phyloP scores from a whole-genome alignment of 108 stramenopile genomes.

The Nitzschia sp. region DNA sequence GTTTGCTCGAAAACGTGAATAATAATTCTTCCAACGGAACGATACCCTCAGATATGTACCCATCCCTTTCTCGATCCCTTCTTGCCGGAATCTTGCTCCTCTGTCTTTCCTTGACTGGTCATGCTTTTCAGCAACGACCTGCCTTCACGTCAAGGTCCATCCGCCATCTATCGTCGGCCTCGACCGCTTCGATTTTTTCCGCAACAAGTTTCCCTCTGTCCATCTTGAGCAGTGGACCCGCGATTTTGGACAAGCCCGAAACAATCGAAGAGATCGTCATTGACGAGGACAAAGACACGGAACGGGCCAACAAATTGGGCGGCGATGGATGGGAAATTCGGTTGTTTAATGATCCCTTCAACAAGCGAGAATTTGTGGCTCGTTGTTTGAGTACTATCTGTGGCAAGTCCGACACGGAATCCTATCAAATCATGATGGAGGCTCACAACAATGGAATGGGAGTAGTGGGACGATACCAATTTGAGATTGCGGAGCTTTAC shows the following conservation, averaged over 20 bases:
- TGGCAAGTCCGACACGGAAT: constrained; percentile 48
- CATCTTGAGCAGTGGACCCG: constrained; percentile 7
- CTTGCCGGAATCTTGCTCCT: background rate
- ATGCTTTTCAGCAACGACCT: background rate
- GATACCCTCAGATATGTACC: too few relatives aligned
- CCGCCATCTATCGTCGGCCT: too few relatives aligned
- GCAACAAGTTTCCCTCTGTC: background rate
- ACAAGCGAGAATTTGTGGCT: constrained; percentile 79
- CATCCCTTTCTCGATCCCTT: background rate
- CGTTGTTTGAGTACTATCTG: constrained; percentile 56
- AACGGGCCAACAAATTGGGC: constrained; percentile 17
- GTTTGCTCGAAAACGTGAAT: too few relatives aligned
- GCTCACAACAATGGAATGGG: constrained; percentile 68
- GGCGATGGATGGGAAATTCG: constrained; percentile 58
- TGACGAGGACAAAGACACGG: constrained; percentile 8
- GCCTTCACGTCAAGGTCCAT: background rate
- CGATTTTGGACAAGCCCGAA: constrained; percentile 25
- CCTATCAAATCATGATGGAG: constrained; percentile 76
- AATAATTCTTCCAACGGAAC: too few relatives aligned
- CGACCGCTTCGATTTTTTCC: background rate
- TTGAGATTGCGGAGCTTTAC: constrained; percentile 71
- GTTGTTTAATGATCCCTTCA: constrained; percentile 75
- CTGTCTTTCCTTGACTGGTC: background rate
- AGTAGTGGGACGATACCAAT: constrained; percentile 56
- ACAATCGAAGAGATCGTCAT: constrained; percentile 13